Evolutionary conservation across 768 basidiomycete genomes (phyloP).

Genomic region (Glaciozyma martinii): DNA sequence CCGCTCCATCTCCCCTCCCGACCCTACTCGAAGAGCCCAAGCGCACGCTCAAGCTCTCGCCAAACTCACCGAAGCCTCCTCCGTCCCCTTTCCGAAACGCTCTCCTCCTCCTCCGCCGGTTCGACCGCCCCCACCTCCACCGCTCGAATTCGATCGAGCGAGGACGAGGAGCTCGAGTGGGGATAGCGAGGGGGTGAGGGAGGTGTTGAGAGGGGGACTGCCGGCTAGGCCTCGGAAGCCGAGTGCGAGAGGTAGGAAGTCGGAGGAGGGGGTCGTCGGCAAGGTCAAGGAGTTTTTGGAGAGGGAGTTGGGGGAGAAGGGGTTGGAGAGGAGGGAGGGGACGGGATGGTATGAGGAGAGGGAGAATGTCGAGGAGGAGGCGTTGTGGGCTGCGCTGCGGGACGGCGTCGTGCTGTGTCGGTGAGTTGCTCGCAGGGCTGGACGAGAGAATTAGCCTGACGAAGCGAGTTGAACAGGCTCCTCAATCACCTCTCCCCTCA

Average conservation of each 20-base stretch:
- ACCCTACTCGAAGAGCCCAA: background rate
- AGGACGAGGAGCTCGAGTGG: background rate
- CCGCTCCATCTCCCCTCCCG: background rate
- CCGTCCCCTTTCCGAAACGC: conserved; percentile 14
- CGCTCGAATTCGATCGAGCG: background rate
- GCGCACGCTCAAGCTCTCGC: conserved; percentile 15
- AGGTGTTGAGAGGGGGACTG: background rate
- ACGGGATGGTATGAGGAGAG: background rate
- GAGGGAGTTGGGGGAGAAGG: background rate
- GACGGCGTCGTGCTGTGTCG: background rate
- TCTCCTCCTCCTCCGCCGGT: conserved; percentile 6
- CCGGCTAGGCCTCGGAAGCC: background rate
- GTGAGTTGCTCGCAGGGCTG: background rate
- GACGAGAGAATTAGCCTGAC: background rate
- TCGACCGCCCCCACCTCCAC: background rate
- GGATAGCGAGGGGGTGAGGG: background rate
- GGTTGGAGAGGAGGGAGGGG: background rate
- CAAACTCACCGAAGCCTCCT: conserved; percentile 13
- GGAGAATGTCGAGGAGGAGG: background rate
- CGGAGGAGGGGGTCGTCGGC: background rate
- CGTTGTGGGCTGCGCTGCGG: background rate
- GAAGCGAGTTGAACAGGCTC: background rate
- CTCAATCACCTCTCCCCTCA: conserved; percentile 1
- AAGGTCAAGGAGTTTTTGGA: background rate
- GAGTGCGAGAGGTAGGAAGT: background rate